Evolutionary conservation across 1,139 yeast species (phyloP).

Genomic region (Pichia inconspicua): DNA sequence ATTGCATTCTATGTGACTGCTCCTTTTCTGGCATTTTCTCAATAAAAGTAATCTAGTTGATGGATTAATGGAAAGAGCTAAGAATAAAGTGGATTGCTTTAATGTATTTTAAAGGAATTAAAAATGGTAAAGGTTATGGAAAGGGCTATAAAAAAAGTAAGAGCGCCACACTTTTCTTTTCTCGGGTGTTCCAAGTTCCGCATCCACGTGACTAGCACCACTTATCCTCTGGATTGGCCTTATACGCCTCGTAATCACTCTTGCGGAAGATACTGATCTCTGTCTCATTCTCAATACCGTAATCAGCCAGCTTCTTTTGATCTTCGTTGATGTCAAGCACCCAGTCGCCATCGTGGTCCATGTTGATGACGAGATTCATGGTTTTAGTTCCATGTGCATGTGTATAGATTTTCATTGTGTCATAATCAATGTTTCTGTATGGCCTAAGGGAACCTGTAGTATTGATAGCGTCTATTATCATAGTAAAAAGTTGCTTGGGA

Average conservation of each 20-base stretch:
- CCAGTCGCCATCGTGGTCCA: conserved; percentile 73
- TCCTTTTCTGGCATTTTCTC: not conserved
- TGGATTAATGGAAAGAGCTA: too few species aligned
- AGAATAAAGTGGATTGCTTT: too few species aligned
- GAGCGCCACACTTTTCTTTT: not conserved
- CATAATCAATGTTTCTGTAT: conserved; percentile 67
- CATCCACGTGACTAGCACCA: conserved; percentile 41
- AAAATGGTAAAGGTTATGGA: not conserved
- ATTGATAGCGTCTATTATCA: conserved; percentile 41
- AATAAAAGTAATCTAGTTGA: not conserved
- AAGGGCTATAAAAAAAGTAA: not conserved
- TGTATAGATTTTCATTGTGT: conserved; percentile 78
- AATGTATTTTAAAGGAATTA: not conserved
- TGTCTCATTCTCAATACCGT: conserved; percentile 82
- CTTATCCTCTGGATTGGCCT: conserved; percentile 79
- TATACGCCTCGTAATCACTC: conserved; percentile 58
- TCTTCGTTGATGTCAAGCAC: conserved; percentile 40
- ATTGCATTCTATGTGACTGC: not conserved
- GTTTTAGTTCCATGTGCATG: conserved; percentile 95
- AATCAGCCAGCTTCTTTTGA: conserved; percentile 46
- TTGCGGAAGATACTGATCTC: conserved; percentile 74
- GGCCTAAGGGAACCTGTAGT: conserved; percentile 72
- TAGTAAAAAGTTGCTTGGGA: conserved; percentile 52
- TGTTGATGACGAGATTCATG: conserved; percentile 82
- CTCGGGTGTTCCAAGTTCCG: not conserved